Conservation (phyloP, 768 basidiomycete genomes). For the Collybiopsis luxurians region DNA sequence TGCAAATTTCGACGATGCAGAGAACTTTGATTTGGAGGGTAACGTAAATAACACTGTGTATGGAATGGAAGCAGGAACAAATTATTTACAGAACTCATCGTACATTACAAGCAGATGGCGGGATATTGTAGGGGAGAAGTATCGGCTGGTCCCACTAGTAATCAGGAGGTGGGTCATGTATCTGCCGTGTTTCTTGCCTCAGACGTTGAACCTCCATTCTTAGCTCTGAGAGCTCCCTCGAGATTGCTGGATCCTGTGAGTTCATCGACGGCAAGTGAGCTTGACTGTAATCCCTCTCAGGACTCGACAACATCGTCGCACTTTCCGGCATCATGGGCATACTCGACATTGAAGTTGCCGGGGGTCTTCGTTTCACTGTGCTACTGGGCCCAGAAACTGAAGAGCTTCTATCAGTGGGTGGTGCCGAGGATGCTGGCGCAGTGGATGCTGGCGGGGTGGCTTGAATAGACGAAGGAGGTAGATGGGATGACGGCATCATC, state of each 20-base stretch:
- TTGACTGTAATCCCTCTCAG: not conserved
- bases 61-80: too few species aligned
- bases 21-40: too few species aligned
- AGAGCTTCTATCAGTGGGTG: not conserved
- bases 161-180: not conserved
- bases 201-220: not conserved
- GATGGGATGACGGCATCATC: not conserved
- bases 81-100: too few species aligned
- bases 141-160: too few species aligned
- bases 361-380: not conserved
- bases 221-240: not conserved
- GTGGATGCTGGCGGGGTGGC: not conserved
- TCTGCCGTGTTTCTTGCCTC: not conserved
- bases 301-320: not conserved
- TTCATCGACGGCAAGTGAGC: too few species aligned
- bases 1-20: too few species aligned
- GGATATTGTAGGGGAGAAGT: too few species aligned
- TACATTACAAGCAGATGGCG: too few species aligned
- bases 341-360: not conserved
- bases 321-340: not conserved
- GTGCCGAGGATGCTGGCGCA: not conserved
- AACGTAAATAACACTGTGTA: too few species aligned
- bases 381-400: not conserved
- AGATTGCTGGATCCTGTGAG: too few species aligned
- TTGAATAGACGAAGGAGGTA: not conserved